phyloP scores from a whole-genome alignment of 2,329 filamentous ascomycete genomes.

The Bertia moriformis region DNA sequence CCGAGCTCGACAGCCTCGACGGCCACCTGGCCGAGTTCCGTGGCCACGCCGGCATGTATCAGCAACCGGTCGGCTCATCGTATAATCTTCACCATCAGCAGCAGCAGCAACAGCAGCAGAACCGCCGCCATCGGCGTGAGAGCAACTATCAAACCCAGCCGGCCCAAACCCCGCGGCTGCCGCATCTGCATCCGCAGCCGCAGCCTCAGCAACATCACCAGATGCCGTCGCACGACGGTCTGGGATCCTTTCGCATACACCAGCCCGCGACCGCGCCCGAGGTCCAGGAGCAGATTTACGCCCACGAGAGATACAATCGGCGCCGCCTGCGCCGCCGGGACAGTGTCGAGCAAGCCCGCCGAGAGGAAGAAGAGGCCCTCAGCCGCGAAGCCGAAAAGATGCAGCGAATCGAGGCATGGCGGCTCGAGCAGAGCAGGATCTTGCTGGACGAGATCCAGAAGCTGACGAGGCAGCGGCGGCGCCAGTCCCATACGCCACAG shows the following conservation, averaged over 20 bases:
- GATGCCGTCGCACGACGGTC: conserved; percentile 13
- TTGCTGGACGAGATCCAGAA: neutral
- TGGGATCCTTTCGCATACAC: conserved; percentile 28
- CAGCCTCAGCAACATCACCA: conserved; percentile 77
- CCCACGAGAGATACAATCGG: neutral
- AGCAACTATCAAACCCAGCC: neutral
- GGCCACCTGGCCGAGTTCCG: neutral
- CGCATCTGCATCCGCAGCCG: conserved; percentile 35
- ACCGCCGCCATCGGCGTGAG: neutral
- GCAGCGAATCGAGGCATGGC: neutral
- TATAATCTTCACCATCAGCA: neutral
- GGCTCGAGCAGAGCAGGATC: neutral
- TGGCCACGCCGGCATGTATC: conserved; percentile 12
- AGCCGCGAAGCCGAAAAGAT: neutral
- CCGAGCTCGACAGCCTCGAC: neutral
- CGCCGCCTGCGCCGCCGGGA: neutral
- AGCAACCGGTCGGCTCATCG: conserved; percentile 23
- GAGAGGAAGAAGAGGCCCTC: neutral
- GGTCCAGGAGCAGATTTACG: neutral
- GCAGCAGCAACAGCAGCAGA: neutral
- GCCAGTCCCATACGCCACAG: neutral
- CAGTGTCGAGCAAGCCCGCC: conserved; percentile 10
- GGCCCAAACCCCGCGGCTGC: neutral
- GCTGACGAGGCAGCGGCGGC: neutral
- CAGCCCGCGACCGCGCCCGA: conserved; percentile 15